Evolutionary conservation across 768 basidiomycete genomes (phyloP).

Genomic region (Suillus subalutaceus): DNA sequence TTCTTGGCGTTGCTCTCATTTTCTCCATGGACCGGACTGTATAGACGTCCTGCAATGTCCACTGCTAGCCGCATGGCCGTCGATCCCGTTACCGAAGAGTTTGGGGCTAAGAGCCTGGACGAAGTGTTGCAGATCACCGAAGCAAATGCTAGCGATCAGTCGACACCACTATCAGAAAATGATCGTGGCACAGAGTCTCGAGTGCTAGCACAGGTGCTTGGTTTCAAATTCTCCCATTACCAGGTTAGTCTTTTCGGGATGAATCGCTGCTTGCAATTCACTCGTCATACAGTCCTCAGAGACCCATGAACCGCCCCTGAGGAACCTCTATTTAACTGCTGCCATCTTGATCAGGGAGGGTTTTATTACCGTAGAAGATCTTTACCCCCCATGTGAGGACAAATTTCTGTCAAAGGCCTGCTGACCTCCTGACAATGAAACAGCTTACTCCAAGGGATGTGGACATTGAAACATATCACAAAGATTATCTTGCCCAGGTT

Average conservation of each 20-base stretch:
- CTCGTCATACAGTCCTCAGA: slow-evolving; percentile 51
- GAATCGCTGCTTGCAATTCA: neutral
- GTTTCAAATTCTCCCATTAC: slow-evolving; percentile 96
- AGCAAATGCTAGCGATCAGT: slow-evolving; percentile 8
- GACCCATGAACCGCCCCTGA: slow-evolving; percentile 62
- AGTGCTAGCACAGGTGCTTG: slow-evolving; percentile 87
- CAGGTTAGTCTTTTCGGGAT: slow-evolving; percentile 54
- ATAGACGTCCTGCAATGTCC: slow-evolving; percentile 31
- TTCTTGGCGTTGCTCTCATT: slow-evolving; percentile 84
- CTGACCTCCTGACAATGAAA: slow-evolving; percentile 13
- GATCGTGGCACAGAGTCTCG: slow-evolving; percentile 45
- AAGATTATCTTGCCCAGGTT: slow-evolving; percentile 66
- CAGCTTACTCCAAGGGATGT: slow-evolving; percentile 77
- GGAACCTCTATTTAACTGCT: slow-evolving; percentile 76
- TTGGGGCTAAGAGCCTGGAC: slow-evolving; percentile 63
- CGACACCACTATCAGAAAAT: slow-evolving; percentile 11
- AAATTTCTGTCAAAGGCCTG: neutral
- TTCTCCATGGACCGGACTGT: slow-evolving; percentile 84
- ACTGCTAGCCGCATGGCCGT: slow-evolving; percentile 40
- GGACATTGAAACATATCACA: slow-evolving; percentile 69
- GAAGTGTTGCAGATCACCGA: slow-evolving; percentile 66
- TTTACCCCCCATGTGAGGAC: slow-evolving; percentile 88
- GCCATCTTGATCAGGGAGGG: slow-evolving; percentile 91
- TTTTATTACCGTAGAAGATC: slow-evolving; percentile 82
- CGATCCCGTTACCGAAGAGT: slow-evolving; percentile 43